Evolutionary conservation across 106 monocot genomes (phyloP), one percentile per base, ranked within the genome.

Genomic region (Dendrobium officinale): DNA sequence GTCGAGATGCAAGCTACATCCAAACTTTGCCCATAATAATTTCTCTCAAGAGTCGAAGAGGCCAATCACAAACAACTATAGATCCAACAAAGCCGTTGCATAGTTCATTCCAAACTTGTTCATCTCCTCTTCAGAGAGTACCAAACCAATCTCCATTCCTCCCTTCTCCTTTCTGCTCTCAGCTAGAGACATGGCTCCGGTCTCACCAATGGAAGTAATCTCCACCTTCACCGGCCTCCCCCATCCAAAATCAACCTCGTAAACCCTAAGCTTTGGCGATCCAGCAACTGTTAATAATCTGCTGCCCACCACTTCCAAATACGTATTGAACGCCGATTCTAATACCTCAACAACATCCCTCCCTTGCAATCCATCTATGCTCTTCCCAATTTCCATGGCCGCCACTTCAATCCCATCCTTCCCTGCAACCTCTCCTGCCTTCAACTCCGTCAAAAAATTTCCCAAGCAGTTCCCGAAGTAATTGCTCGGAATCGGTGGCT

Each of bases 401-500:
- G 83, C 83, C 42, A 42, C 0, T 2, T 9, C 42, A 17, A 82
- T 9, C 16, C 82, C 78, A 19, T 59, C 75, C 6, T 4, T 51
- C 9, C 67, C 55, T 17, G 42, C 19, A 0, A 88, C 4, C 1
- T 85, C 78, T 1, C 66, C 55, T 1, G 33, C 77, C 10, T 55
- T 59, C 37, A 78, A 72, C 66, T 58, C 64, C 18, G 75, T 78
- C 7, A 48, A 51, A 51, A 55, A 47, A 9, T 9, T 10, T 9
- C 82, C 74, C 26, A 88, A 8, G 37, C 85, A 88, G 67, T 85
- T 88, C 13, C 88, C 88, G 22, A 88, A 80, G 80, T 88, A 88
- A 26, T 18, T 55, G 6, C 22, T 51, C 0, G 85, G 83, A 10
- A 88, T 1, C 16, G 77, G 83, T 19, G 88, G 88, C 3, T 37